phyloP scores from a whole-genome alignment of 106 monocot genomes.

The Platanthera guangdongensis region DNA sequence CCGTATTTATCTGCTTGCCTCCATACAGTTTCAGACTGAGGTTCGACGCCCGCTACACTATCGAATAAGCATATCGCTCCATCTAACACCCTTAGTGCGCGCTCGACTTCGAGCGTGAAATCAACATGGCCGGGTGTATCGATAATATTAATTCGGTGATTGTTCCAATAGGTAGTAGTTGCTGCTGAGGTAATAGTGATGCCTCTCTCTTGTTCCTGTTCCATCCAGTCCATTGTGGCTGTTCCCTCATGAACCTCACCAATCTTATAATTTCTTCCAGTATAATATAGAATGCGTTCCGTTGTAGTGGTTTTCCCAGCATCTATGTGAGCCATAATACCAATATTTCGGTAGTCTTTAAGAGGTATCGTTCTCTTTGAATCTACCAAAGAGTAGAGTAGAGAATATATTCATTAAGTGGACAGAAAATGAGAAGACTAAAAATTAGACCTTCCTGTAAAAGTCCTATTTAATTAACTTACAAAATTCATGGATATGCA shows the following conservation, averaged over 20 bases:
- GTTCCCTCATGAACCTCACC: constrained; percentile 99
- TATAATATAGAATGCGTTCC: constrained; percentile 87
- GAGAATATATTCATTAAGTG: not conserved
- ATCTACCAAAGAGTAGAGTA: constrained; percentile 25
- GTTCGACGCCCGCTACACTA: constrained; percentile 95
- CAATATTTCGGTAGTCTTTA: constrained; percentile 91
- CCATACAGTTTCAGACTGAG: constrained; percentile 99
- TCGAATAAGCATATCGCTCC: constrained; percentile 98
- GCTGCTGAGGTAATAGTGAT: constrained; percentile 98
- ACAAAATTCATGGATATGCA: constrained; percentile 1
- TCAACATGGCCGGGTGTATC: constrained; percentile 99
- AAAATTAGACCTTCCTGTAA: not conserved
- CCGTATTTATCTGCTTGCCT: constrained; percentile 97
- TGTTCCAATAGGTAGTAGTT: constrained; percentile 92
- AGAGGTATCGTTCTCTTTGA: constrained; percentile 48
- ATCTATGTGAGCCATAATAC: constrained; percentile 99
- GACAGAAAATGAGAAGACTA: not conserved
- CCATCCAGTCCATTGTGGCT: constrained; percentile 99
- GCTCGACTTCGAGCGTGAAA: constrained; percentile 94
- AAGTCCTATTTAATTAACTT: not conserved
- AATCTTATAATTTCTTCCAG: constrained; percentile 97
- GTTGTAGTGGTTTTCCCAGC: constrained; percentile 98
- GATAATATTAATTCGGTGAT: constrained; percentile 94
- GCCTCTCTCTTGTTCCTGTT: constrained; percentile 98
- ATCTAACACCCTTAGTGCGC: constrained; percentile 90